Conservation (phyloP, 768 basidiomycete genomes). For the Tephrocybe sp. region DNA sequence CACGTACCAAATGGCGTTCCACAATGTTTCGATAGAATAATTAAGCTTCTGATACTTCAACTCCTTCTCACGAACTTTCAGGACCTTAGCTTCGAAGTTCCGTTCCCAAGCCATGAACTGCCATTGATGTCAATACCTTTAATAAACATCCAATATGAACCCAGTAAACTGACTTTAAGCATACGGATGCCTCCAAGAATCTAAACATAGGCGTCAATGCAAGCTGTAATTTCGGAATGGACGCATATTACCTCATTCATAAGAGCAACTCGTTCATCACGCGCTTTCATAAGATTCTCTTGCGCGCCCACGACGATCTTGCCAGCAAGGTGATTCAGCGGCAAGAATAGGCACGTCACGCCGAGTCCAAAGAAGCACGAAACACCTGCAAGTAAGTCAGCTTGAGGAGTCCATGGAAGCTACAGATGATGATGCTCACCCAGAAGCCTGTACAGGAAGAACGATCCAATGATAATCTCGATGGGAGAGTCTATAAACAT, state of each 20-base stretch:
- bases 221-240: neutral
- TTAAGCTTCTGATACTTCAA: constrained; percentile 83
- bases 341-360: constrained; percentile 68
- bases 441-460: constrained; percentile 77
- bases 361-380: constrained; percentile 80
- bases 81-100: constrained; percentile 76
- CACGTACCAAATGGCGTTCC: constrained; percentile 47
- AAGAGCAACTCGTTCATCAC: constrained; percentile 85
- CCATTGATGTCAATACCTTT: neutral
- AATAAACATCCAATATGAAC: neutral
- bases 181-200: constrained; percentile 87
- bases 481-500: constrained; percentile 64
- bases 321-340: constrained; percentile 83
- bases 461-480: constrained; percentile 71
- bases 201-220: constrained; percentile 32
- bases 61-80: constrained; percentile 77
- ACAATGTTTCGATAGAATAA: constrained; percentile 75
- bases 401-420: neutral
- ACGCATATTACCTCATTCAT: constrained; percentile 69
- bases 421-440: constrained; percentile 38
- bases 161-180: constrained; percentile 57
- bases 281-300: constrained; percentile 87
- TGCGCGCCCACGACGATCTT: constrained; percentile 77
- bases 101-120: constrained; percentile 96
- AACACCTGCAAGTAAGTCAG: constrained; percentile 36